Evolutionary conservation across 352 stramenopile species (phyloP), one percentile per base, ranked within the genome.

Genomic region (Proteromonas lacertae): DNA sequence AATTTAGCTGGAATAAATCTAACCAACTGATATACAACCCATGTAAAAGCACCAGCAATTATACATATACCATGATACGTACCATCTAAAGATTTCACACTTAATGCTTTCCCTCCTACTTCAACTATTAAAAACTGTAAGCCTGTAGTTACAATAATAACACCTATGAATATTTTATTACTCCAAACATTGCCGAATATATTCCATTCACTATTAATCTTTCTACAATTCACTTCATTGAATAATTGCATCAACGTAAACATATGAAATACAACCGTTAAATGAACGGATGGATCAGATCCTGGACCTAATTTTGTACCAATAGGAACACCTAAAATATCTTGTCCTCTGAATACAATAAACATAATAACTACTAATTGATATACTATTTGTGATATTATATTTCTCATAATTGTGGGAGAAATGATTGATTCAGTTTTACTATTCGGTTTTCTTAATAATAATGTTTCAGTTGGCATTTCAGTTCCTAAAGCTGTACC

Each of bases 401-500:
- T 79, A 47, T 82, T 71, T 43, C 75, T 69, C 12, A 50, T 47
- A 64, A 84, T 82, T 35, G 61, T 65, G 34, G 57, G 60, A 9
- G 66, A 76, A 23, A 84, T 59, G 42, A 84, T 40, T 2, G 55
- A 50, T 40, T 68, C 50, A 1, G 55, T 62, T 38, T 64, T 62
- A 12, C 51, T 48, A 47, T 77, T 75, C 3, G 69, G 69, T 35
- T 60, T 59, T 24, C 67, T 67, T 17, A 79, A 50, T 12, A 84
- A 55, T n/a, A 84, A 49, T 24, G 62, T 38, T 16, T 49, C 43
- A 0, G 61, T 79, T 7, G 69, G 69, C 29, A n/a, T n/a, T 56
- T 96, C 90, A 35, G 95, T 89, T 19, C 39, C 35, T 16, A 97
- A 57, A 24, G 62, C 70, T 29, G 89, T 90, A 1, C 81, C 83